A percentile compares a stretch with the other conserved stretches of the same genome.
phyloP scores from a whole-genome alignment of 352 stramenopile genomes.

The Phytopythium sindhum region DNA sequence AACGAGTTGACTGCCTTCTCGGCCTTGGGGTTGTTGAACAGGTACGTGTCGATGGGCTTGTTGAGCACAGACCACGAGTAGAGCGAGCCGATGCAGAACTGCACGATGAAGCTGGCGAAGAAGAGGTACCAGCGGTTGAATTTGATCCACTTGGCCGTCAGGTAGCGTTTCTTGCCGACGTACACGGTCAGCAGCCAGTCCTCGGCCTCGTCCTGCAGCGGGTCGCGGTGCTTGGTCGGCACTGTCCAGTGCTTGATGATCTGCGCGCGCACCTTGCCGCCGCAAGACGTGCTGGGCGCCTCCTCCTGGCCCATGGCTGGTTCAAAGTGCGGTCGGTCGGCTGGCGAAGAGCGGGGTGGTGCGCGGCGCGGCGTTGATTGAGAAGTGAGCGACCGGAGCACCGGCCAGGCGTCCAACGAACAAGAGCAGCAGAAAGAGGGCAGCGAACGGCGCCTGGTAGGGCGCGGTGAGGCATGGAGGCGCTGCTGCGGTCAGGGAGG shows the following conservation, averaged over 20 bases:
- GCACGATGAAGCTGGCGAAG: constrained; percentile 51
- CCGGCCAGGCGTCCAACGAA: neutral
- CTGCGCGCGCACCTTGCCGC: constrained; percentile 17
- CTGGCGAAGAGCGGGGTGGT: neutral
- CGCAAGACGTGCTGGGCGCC: constrained; percentile 23
- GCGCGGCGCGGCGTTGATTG: constrained; percentile 12
- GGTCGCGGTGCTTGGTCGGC: constrained; percentile 37
- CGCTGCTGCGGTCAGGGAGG: neutral
- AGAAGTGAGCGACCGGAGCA: constrained; percentile 6
- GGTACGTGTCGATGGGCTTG: constrained; percentile 49
- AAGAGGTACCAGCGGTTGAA: constrained; percentile 72
- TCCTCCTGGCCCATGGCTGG: constrained; percentile 10
- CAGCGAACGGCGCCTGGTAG: no score
- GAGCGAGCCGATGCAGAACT: constrained; percentile 72
- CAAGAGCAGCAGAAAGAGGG: neutral
- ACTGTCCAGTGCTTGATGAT: constrained; percentile 55
- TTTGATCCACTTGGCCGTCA: constrained; percentile 32
- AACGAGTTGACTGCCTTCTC: constrained; percentile 69
- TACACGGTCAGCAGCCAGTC: constrained; percentile 50
- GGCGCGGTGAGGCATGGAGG: no score
- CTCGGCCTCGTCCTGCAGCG: constrained; percentile 53
- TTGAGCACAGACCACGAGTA: constrained; percentile 82
- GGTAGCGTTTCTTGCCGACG: constrained; percentile 44
- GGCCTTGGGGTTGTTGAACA: constrained; percentile 44
- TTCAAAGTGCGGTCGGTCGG: neutral